Percentiles rank a stretch among this genome's conserved stretches.
These are phyloP conservation scores for Nicotiana tomentosiformis DNA, from an alignment of 257 asterid species.

Conservation along the genomic window DNA sequence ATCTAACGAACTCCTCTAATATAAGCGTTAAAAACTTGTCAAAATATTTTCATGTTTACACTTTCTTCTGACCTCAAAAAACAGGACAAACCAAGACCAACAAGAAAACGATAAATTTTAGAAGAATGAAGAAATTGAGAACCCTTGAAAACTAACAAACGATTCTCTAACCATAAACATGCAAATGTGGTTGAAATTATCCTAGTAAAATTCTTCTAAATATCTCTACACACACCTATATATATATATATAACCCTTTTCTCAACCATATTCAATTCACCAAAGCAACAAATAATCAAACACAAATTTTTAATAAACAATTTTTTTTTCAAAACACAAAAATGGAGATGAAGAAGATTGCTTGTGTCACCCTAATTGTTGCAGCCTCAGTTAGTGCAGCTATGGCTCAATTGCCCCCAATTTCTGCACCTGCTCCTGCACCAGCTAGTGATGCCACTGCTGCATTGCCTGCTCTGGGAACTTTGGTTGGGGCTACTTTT, in stretches of 20 bases:
- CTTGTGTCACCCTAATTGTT: conserved; percentile 20
- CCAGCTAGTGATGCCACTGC: conserved; percentile 2
- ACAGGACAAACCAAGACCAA: background rate
- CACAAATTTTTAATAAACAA: background rate
- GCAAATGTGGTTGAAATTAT: conserved; percentile 1
- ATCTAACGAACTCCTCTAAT: background rate
- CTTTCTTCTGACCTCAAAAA: background rate
- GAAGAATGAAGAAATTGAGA: background rate
- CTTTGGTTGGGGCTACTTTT: conserved; percentile 21
- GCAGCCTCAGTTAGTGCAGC: conserved; percentile 36
- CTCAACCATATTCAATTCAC: background rate
- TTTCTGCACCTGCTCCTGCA: conserved; percentile 8
- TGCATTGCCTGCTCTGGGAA: conserved; percentile 12
- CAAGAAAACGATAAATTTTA: background rate
- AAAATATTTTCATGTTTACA: background rate
- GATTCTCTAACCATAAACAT: background rate
- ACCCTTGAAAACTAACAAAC: background rate
- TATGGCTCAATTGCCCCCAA: conserved; percentile 15
- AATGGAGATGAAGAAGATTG: conserved; percentile 45
- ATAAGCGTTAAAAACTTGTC: background rate
- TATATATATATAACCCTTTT: background rate
- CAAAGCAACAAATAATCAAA: background rate
- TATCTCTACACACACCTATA: background rate
- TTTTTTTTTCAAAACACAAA: background rate
- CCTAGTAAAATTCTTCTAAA: background rate